Conservation (phyloP, 1,284 basidiomycete genomes). For the Coniferiporia weirii region DNA sequence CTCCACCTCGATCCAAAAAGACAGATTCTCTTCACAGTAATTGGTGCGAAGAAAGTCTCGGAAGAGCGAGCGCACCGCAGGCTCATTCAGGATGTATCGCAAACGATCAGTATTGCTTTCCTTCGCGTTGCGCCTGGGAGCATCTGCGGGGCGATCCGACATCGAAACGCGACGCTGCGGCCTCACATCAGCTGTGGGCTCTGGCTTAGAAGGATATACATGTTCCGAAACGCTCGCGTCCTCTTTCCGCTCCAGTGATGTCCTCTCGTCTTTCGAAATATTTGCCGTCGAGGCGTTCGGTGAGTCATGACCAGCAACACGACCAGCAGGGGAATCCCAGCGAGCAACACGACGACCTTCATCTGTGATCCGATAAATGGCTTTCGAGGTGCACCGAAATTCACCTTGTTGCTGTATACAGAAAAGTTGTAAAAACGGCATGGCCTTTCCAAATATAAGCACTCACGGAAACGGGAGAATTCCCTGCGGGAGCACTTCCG, state of each 20-base stretch:
- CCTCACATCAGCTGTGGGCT: constrained; percentile 46
- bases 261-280: constrained; percentile 37
- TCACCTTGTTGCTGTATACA: constrained; percentile 75
- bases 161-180: constrained; percentile 76
- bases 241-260: constrained; percentile 40
- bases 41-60: constrained; percentile 91
- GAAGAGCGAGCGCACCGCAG: constrained; percentile 84
- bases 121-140: constrained; percentile 50
- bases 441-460: constrained; percentile 5
- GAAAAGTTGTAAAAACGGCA: constrained; percentile 18
- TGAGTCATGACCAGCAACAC: constrained; percentile 40
- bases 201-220: constrained; percentile 33
- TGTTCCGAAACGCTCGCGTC: constrained; percentile 38
- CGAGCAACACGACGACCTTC: constrained; percentile 82
- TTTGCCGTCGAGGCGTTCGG: constrained; percentile 64
- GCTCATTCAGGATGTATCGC: constrained; percentile 90
- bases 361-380: constrained; percentile 91
- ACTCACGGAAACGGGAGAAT: constrained; percentile 69
- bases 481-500: constrained; percentile 63
- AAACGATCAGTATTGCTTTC: constrained; percentile 91
- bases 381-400: constrained; percentile 92
- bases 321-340: constrained; percentile 53
- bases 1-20: constrained; percentile 95
- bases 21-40: constrained; percentile 97
- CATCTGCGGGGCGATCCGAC: constrained; percentile 60